Percentiles rank a stretch among this genome's conserved stretches.
These are phyloP conservation scores for Serendipita sp. DNA, from an alignment of 768 basidiomycete species.

Conservation along the genomic window DNA sequence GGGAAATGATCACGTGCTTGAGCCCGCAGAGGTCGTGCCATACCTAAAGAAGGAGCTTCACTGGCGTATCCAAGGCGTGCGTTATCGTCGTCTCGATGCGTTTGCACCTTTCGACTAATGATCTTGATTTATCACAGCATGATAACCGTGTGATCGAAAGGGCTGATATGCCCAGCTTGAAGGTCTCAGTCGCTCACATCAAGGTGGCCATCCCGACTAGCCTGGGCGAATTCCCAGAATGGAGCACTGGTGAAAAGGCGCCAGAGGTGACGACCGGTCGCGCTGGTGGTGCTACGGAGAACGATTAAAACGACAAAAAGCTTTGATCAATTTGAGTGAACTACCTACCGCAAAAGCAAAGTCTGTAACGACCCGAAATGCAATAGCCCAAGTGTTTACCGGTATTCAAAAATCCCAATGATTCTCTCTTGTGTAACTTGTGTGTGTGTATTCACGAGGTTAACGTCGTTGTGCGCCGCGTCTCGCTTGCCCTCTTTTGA, in stretches of 20 bases:
- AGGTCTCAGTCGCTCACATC: slow-evolving; percentile 6
- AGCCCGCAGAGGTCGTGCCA: slow-evolving; percentile 24
- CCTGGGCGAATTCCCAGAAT: not conserved
- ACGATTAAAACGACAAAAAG: not conserved
- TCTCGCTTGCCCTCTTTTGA: too few species aligned
- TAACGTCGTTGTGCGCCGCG: too few species aligned
- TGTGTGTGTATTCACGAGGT: too few species aligned
- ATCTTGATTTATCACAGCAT: not conserved
- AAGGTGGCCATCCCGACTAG: not conserved
- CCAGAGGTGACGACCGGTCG: not conserved
- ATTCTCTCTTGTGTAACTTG: too few species aligned
- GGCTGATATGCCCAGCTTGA: slow-evolving; percentile 6
- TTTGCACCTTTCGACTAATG: not conserved
- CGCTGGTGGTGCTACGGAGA: not conserved
- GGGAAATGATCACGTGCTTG: slow-evolving; percentile 16
- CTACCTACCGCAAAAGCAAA: too few species aligned
- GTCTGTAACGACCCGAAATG: too few species aligned
- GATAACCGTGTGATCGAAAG: not conserved
- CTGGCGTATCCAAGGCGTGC: slow-evolving; percentile 28
- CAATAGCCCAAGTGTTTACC: too few species aligned
- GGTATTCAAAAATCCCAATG: too few species aligned
- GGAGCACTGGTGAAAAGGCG: not conserved
- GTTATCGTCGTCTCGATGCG: slow-evolving; percentile 4
- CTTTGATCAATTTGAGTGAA: too few species aligned
- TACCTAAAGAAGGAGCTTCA: slow-evolving; percentile 26